phyloP scores from a whole-genome alignment of 352 stramenopile genomes.

The Phytophthora sojae region DNA sequence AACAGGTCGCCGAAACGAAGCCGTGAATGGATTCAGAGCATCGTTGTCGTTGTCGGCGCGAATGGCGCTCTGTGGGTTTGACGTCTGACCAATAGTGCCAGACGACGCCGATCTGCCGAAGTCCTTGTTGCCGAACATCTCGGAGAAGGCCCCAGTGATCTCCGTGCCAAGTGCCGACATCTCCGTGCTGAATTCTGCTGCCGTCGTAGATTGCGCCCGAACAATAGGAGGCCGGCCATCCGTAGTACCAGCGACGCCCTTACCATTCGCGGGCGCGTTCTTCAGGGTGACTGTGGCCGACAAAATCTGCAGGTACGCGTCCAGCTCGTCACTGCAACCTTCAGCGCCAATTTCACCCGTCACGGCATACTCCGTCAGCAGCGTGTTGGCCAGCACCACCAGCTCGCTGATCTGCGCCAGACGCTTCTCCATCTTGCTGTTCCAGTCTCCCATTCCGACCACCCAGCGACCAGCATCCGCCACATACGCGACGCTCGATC shows the following conservation, averaged over 20 bases:
- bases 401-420: constrained; percentile 83
- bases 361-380: constrained; percentile 78
- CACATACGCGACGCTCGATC: constrained; percentile 75
- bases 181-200: constrained; percentile 38
- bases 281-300: constrained; percentile 70
- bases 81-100: constrained; percentile 8
- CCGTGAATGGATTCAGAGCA: constrained; percentile 72
- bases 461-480: constrained; percentile 83
- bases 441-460: constrained; percentile 86
- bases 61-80: constrained; percentile 9
- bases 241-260: background rate
- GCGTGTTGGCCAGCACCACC: constrained; percentile 78
- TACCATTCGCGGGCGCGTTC: constrained; percentile 40
- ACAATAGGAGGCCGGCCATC: constrained; percentile 12
- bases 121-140: constrained; percentile 41
- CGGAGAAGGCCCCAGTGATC: constrained; percentile 37
- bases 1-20: constrained; percentile 53
- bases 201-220: constrained; percentile 22
- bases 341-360: constrained; percentile 64
- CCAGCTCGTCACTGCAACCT: constrained; percentile 65
- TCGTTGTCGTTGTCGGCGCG: constrained; percentile 56
- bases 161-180: constrained; percentile 39
- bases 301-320: constrained; percentile 73
- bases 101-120: constrained; percentile 13
- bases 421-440: constrained; percentile 89